Evolutionary conservation across 2,329 filamentous ascomycete species (phyloP).

Genomic region (Nemania serpens): DNA sequence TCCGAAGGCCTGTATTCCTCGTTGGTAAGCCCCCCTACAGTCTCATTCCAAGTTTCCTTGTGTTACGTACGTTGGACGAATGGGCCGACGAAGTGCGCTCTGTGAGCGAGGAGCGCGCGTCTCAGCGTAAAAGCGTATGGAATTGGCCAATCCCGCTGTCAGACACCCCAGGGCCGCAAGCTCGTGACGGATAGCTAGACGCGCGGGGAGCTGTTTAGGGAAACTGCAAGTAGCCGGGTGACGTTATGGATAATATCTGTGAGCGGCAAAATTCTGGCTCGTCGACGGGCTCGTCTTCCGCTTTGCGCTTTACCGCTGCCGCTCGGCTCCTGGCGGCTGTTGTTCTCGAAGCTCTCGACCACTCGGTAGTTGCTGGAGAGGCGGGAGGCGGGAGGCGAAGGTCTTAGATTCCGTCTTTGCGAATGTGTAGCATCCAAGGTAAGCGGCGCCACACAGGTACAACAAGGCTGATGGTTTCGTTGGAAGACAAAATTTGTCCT

Average conservation of each 20-base stretch:
- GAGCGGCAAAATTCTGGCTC: constrained; percentile 31
- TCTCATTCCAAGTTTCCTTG: constrained; percentile 28
- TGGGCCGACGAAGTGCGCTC: constrained; percentile 18
- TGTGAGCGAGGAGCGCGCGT: constrained; percentile 35
- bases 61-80: constrained; percentile 27
- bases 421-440: constrained; percentile 1
- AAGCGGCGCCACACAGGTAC: constrained; percentile 5
- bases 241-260: constrained; percentile 36
- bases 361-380: constrained; percentile 32
- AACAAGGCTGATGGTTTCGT: not conserved
- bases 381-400: not conserved
- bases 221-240: constrained; percentile 33
- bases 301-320: constrained; percentile 29
- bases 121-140: constrained; percentile 30
- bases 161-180: constrained; percentile 16
- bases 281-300: constrained; percentile 23
- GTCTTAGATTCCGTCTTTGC: not conserved
- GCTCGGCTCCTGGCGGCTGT: constrained; percentile 27
- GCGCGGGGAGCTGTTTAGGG: constrained; percentile 36
- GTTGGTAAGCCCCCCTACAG: constrained; percentile 28
- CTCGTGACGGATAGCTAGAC: constrained; percentile 19
- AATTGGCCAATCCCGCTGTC: constrained; percentile 22
- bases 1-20: constrained; percentile 20
- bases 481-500: not conserved
- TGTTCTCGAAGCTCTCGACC: constrained; percentile 23